phyloP scores from a whole-genome alignment of 2,329 filamentous ascomycete genomes.

The Escovopsis sp. region DNA sequence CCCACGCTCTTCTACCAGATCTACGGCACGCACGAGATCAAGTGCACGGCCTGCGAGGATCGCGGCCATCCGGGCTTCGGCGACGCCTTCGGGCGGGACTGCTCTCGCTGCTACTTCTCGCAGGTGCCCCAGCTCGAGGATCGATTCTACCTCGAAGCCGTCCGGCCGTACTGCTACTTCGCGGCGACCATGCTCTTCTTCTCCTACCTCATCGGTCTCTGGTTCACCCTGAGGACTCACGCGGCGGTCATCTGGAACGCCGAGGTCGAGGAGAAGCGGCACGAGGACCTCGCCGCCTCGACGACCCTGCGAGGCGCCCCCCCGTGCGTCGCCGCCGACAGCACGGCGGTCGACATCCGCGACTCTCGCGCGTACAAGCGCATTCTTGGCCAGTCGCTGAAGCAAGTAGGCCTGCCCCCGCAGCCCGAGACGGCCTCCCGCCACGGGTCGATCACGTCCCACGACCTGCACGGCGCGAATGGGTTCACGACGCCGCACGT shows the following conservation, averaged over 20 bases:
- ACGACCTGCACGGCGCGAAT: constrained; percentile 21
- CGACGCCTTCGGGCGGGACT: constrained; percentile 46
- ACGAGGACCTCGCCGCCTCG: constrained; percentile 32
- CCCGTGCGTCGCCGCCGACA: constrained; percentile 26
- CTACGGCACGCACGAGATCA: constrained; percentile 91
- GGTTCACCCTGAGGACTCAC: constrained; percentile 91
- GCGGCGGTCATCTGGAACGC: constrained; percentile 94
- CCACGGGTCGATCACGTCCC: constrained; percentile 21
- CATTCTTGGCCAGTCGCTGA: constrained; percentile 79
- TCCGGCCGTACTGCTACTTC: constrained; percentile 86
- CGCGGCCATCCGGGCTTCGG: constrained; percentile 17
- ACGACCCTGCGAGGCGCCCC: constrained; percentile 15
- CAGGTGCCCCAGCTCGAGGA: constrained; percentile 74
- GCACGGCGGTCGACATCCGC: constrained; percentile 53
- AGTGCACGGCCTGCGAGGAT: constrained; percentile 54
- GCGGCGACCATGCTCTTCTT: constrained; percentile 74
- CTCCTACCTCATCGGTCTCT: constrained; percentile 83
- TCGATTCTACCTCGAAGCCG: constrained; percentile 77
- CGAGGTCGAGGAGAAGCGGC: constrained; percentile 63
- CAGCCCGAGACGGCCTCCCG: constrained; percentile 32
- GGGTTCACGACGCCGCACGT: constrained; percentile 47
- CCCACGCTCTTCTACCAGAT: constrained; percentile 98
- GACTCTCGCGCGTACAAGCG: constrained; percentile 86
- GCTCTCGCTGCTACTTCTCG: constrained; percentile 84
- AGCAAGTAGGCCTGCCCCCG: constrained; percentile 56